Conservation (phyloP, 192 early-diverging fungal genomes). For the Coemansia sp. region DNA sequence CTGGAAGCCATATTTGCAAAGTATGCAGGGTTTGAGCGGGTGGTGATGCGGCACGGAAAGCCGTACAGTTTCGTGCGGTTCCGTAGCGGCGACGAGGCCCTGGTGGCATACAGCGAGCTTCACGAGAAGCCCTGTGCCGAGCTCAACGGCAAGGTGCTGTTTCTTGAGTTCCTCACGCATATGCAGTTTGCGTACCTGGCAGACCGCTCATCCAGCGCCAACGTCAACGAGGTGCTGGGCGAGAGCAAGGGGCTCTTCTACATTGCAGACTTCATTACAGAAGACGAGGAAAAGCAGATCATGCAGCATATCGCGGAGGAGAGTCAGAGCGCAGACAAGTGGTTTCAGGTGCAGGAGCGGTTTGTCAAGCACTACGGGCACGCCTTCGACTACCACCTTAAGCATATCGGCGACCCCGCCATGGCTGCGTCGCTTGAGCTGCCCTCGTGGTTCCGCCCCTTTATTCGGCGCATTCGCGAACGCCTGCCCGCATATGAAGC, state of each 20-base stretch:
- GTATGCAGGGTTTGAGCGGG: slow-evolving; percentile 31
- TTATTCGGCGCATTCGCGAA: slow-evolving; percentile 16
- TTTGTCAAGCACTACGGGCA: slow-evolving; percentile 51
- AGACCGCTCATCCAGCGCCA: neutral
- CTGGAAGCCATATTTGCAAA: slow-evolving; percentile 27
- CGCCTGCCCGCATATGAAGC: slow-evolving; percentile 6
- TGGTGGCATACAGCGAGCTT: slow-evolving; percentile 14
- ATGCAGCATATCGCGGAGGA: slow-evolving; percentile 22
- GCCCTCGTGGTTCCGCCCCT: slow-evolving; percentile 17
- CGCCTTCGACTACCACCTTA: slow-evolving; percentile 36
- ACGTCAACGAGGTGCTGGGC: slow-evolving; percentile 7
- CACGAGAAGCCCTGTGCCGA: slow-evolving; percentile 21
- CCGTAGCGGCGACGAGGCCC: slow-evolving; percentile 21
- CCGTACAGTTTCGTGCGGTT: slow-evolving; percentile 54
- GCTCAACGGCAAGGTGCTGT: slow-evolving; percentile 27
- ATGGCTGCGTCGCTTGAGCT: slow-evolving; percentile 20
- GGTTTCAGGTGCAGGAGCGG: slow-evolving; percentile 49
- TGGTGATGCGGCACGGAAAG: slow-evolving; percentile 37
- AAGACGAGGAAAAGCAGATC: slow-evolving; percentile 38
- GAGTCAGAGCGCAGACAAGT: slow-evolving; percentile 20
- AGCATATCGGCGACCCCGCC: slow-evolving; percentile 22
- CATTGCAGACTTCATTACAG: slow-evolving; percentile 43
- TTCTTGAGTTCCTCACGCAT: slow-evolving; percentile 42
- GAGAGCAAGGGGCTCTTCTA: slow-evolving; percentile 23
- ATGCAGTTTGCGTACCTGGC: slow-evolving; percentile 11